A percentile compares a stretch with the other conserved stretches of the same genome.
Evolutionary conservation across 2,329 filamentous ascomycete genomes (phyloP).

Genomic region (Xylaria multiplex): DNA sequence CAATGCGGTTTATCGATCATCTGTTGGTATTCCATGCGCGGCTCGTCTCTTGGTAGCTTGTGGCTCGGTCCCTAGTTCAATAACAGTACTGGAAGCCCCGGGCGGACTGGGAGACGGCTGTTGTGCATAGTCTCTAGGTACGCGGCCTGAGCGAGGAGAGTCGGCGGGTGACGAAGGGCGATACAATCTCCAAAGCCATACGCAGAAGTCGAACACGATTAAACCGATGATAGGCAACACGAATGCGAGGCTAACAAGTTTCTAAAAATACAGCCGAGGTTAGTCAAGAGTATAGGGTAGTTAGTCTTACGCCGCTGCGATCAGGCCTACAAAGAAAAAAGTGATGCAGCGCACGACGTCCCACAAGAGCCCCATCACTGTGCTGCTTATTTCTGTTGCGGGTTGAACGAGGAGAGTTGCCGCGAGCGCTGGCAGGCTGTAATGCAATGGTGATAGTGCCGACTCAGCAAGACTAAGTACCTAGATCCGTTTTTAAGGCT

Average conservation of each 20-base stretch:
- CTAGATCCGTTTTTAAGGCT: not conserved
- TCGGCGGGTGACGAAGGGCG: slow-evolving; percentile 40
- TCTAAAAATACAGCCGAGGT: slow-evolving; percentile 36
- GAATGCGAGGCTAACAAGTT: slow-evolving; percentile 55
- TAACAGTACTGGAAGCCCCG: slow-evolving; percentile 32
- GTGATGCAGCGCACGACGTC: slow-evolving; percentile 46
- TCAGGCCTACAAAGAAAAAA: slow-evolving; percentile 49
- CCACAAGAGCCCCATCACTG: slow-evolving; percentile 43
- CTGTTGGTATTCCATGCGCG: slow-evolving; percentile 30
- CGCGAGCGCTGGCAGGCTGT: not conserved
- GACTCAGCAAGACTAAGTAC: not conserved
- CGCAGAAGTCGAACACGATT: slow-evolving; percentile 60
- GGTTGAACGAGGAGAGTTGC: slow-evolving; percentile 5
- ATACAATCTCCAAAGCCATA: slow-evolving; percentile 63
- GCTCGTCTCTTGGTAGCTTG: slow-evolving; percentile 36
- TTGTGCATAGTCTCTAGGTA: slow-evolving; percentile 35
- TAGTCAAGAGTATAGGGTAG: slow-evolving; percentile 26
- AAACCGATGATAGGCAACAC: slow-evolving; percentile 59
- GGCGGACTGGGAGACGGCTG: slow-evolving; percentile 18
- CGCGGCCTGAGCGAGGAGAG: slow-evolving; percentile 38
- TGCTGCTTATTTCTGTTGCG: slow-evolving; percentile 30
- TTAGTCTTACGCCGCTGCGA: not conserved
- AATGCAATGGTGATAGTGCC: not conserved
- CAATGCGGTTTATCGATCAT: slow-evolving; percentile 26
- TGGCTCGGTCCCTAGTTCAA: slow-evolving; percentile 23